Base-by-base conservation (phyloP, 2,329 filamentous ascomycete genomes). In the Ophiostoma fasciatum region DNA sequence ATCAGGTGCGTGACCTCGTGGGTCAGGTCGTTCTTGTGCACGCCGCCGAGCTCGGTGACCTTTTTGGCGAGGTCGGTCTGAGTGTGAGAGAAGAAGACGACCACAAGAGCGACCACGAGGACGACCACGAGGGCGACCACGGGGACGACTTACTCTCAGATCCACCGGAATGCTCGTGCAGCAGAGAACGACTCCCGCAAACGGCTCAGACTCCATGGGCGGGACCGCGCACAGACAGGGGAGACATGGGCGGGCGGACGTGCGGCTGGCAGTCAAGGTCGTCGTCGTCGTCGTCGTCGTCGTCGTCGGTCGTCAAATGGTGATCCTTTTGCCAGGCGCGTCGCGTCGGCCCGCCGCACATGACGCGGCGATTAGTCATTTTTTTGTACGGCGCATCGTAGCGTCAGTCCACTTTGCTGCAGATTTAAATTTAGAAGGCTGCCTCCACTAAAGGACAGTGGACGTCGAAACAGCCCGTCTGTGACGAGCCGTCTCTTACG, bases 1-100 rank as follows among this genome's bases (percentile, higher is more conserved):
- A 98, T 71, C 31, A 98, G 74, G 61, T 98, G 90, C 5, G 90
- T 96, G 32, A 93, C 84, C 55, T 94, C 84, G 38, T 82, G 82
- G n/a, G 87, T 96, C 30, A 98, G 73, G 55, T 98, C 87, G 56
- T 85, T 80, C 49, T 82, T 85, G 65, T 93, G 82, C 41, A 71
- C 58, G 34, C 87, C 90, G 45, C 90, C 90, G 64, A 98, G 84
- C 52, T 94, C 74, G 44, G 65, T 58, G 14, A 82, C 81, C 42
- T 75, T 72, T 33, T 65, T 58, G 13, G 71, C 72, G 33, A 84
- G 65, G 36, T 73, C 39, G 18, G 37, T 37, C 35, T 42, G 31
- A 17, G 12, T 14, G 17, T 36, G 48, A 39, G 36, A 42, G 34
- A 14, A 39, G 25, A 12, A 14, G n/a, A 15, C 22, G 23, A 14